Evolutionary conservation across 2,329 filamentous ascomycete genomes (phyloP).

Genomic region (Monosporascus sp.): DNA sequence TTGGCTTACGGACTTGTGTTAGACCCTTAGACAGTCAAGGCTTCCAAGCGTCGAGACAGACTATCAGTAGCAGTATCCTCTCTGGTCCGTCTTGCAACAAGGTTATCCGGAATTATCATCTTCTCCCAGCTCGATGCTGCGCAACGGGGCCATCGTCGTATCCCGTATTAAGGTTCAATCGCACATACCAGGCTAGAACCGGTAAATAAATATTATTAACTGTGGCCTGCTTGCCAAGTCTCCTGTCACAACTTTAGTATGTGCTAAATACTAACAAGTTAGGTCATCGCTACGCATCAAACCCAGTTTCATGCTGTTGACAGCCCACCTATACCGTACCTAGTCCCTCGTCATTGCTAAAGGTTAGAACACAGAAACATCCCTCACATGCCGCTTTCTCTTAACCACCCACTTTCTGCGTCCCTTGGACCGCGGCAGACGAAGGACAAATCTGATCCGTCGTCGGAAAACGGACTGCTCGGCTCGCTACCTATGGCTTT

Average conservation of each 20-base stretch:
- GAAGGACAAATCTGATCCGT: constrained; percentile 11
- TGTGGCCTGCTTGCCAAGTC: too few relatives aligned
- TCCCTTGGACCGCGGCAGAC: constrained; percentile 5
- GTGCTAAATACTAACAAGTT: not conserved
- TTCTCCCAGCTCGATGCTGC: not conserved
- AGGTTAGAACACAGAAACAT: too few relatives aligned
- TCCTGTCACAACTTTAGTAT: too few relatives aligned
- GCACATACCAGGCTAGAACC: not conserved
- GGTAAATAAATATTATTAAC: too few relatives aligned
- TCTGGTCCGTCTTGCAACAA: not conserved
- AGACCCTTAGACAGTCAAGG: not conserved
- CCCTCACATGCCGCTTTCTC: too few relatives aligned
- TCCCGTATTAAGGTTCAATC: not conserved
- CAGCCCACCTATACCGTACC: too few relatives aligned
- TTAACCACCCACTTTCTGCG: too few relatives aligned
- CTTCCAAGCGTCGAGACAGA: not conserved
- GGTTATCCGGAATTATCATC: not conserved
- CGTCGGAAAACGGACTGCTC: not conserved
- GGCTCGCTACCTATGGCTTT: not conserved
- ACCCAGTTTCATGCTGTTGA: not conserved
- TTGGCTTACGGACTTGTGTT: not conserved
- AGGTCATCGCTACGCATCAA: not conserved
- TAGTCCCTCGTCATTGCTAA: too few relatives aligned
- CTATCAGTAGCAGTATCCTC: not conserved
- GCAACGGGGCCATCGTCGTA: too few relatives aligned